Base-by-base conservation (phyloP, 768 basidiomycete species). In the Phlebiopsis gigantea region DNA sequence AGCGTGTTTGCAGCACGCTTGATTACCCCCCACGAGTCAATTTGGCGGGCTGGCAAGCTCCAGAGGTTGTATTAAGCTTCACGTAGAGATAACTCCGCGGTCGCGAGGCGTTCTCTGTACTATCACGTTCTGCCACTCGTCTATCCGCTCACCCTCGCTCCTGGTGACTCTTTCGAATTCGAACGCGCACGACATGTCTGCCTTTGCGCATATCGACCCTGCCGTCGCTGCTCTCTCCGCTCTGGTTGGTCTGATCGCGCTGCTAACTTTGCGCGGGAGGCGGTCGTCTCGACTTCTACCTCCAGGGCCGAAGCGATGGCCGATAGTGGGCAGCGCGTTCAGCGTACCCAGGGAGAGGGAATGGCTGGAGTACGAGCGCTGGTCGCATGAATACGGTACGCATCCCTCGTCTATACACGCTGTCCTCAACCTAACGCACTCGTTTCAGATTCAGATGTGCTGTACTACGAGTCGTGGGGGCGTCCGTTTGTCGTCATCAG, bases 401-500 rank as follows among this genome's bases (percentile, higher is more conserved):
- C 53, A 2, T 6, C 30, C 6, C 44, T 45, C 25, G 22, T 28
- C 22, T 39, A 12, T 22, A 42, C 42, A n/a, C 22, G 34, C 9
- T 19, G 19, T 42, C 21, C 39, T 49, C 24, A 21, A 9, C 8
- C 41, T 25, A n/a, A 4, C 21, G 52, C 10, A 24, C 14, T 25
- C 21, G 17, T 28, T 22, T 39, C 50, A 60, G 58, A 34, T 22
- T 60, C 58, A 6, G 58, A 60, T 19, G 30, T 60, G 10, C 25
- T 60, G 4, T 51, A 46, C 44, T 55, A 47, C 21, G 26, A 46
- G 3, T 39, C 50, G 17, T 54, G 68, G 19, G 75, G 75, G 1
- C 61, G 62, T 3, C 64, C 70, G 19, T 57, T 76, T 25, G 61
- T 78, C 24, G 61, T 78, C 6, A 41, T 79, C 47, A 75, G 75